Percentiles rank a stretch among this genome's conserved stretches.
Evolutionary conservation across 2,329 filamentous ascomycete genomes (phyloP).

Genomic region (Hawksworthiomyces lignivorus): DNA sequence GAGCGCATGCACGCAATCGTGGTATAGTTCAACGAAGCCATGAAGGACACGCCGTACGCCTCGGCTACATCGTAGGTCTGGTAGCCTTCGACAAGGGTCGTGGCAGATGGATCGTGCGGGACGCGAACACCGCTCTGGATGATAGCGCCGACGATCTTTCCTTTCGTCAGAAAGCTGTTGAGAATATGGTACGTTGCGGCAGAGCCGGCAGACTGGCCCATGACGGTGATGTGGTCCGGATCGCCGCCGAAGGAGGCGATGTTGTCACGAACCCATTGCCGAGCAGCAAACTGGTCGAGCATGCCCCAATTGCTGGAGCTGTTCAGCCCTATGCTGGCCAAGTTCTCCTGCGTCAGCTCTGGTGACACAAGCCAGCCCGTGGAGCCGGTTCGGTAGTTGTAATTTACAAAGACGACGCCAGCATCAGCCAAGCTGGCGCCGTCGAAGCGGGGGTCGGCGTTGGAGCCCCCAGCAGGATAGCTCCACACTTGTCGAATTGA

Average conservation of each 20-base stretch:
- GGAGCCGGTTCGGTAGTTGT: slow-evolving; percentile 56
- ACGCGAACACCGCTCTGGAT: slow-evolving; percentile 1
- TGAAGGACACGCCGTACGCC: background rate
- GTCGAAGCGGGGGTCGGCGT: slow-evolving; percentile 32
- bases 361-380: slow-evolving; percentile 54
- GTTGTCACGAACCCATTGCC: slow-evolving; percentile 16
- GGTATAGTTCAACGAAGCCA: background rate
- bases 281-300: slow-evolving; percentile 36
- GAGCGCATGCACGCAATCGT: no score
- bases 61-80: background rate
- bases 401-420: slow-evolving; percentile 49
- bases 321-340: no score
- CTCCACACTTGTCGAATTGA: background rate
- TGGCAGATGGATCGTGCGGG: background rate
- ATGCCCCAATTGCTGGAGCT: no score
- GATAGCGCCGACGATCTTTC: background rate
- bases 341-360: slow-evolving; percentile 39
- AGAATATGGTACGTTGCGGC: background rate
- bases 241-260: slow-evolving; percentile 16
- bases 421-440: slow-evolving; percentile 49
- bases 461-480: background rate
- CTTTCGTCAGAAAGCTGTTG: background rate
- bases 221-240: slow-evolving; percentile 9
- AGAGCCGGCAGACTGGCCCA: slow-evolving; percentile 17
- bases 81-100: slow-evolving; percentile 1